A percentile compares a stretch with the other conserved stretches of the same genome.
phyloP scores from a whole-genome alignment of 495 filamentous ascomycete genomes.

The Geopyxis carbonaria region DNA sequence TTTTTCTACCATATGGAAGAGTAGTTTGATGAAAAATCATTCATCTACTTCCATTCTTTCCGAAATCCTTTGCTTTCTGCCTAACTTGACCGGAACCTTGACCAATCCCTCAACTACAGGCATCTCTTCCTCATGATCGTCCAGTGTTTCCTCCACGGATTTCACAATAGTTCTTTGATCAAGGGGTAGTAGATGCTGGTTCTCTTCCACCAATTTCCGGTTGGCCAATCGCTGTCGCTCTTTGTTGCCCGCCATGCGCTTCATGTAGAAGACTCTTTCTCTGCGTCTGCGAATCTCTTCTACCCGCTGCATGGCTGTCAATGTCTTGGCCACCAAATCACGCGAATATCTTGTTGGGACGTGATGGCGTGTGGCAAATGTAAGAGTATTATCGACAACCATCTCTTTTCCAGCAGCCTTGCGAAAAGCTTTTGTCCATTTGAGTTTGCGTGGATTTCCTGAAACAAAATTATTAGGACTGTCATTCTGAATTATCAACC shows the following conservation, averaged over 20 bases:
- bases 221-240: slow-evolving; percentile 59
- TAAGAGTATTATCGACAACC: slow-evolving; percentile 83
- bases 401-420: slow-evolving; percentile 74
- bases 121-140: slow-evolving; percentile 30
- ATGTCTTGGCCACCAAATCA: slow-evolving; percentile 66
- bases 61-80: slow-evolving; percentile 13
- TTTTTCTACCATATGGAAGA: too few relatives aligned
- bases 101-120: slow-evolving; percentile 32
- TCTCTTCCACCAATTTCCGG: slow-evolving; percentile 73
- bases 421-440: slow-evolving; percentile 76
- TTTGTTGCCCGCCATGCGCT: slow-evolving; percentile 76
- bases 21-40: too few relatives aligned
- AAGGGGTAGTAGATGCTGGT: slow-evolving; percentile 68
- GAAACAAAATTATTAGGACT: neutral
- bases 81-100: slow-evolving; percentile 16
- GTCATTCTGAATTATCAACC: neutral
- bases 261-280: slow-evolving; percentile 82
- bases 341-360: slow-evolving; percentile 89
- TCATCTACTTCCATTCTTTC: slow-evolving; percentile 22
- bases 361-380: slow-evolving; percentile 84
- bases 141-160: slow-evolving; percentile 33
- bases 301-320: slow-evolving; percentile 83
- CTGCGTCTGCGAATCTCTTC: slow-evolving; percentile 66
- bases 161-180: slow-evolving; percentile 40
- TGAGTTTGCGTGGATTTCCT: slow-evolving; percentile 49